Evolutionary conservation across 208 protist genomes (phyloP), one percentile per base, ranked within the genome.

Genomic region (Trypanosoma congolense): DNA sequence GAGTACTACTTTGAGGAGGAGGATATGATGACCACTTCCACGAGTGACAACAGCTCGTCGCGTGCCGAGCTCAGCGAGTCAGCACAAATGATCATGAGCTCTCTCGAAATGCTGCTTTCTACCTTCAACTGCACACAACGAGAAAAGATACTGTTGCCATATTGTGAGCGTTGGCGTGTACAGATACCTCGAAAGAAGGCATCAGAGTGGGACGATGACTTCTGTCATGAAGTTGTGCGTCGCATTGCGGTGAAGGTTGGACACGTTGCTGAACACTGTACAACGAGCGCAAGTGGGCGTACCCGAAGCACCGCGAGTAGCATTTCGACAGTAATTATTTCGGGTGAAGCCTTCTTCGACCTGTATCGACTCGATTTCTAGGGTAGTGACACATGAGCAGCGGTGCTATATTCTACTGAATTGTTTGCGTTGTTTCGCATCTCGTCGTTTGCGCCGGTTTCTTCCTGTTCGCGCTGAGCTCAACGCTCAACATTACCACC

Each of bases 121-220:
- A 46, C 42, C 6, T 46, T 46, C 42, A n/a, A n/a, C 6, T 6
- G 18, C n/a, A 5, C 6, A 6, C 18, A 46, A 24, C 42, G 42
- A 9, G 18, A 24, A 6, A 46, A 46, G n/a, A 5, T 46, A 24
- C n/a, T 46, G 42, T 9, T 46, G 42, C 21, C 18, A 6, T 46
- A 24, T n/a, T 46, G 42, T 24, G 42, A 46, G n/a, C 42, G 42
- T n/a, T 46, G 42, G 42, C 42, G 42, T 46, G 42, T 46, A 25
- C 42, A 6, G 18, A 5, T 24, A 22, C 42, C 42, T 25, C 12
- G 12, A 6, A 46, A 8, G 5, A 46, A 24, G 5, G 21, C 21
- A 9, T 5, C 5, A 25, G 21, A 46, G 9, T 46, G 42, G 42
- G 21, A 46, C n/a, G 42, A 46, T 46, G 42, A 46, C 6, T n/a